Evolutionary conservation across 192 early-diverging fungal species (phyloP).

Genomic region (Coemansia sp.): DNA sequence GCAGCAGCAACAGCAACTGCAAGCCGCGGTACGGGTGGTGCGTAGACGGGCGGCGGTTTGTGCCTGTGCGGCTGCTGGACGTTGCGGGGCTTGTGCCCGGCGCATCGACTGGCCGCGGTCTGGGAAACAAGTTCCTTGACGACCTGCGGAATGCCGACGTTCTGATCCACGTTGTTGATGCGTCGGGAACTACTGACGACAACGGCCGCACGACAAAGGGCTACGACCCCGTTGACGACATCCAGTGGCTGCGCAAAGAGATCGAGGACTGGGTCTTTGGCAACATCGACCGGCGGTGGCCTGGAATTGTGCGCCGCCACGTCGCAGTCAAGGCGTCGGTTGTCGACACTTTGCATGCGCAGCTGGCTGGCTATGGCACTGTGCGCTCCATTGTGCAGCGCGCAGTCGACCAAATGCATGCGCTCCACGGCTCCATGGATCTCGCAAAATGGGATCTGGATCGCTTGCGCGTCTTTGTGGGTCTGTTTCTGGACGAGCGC

Average conservation of each 20-base stretch:
- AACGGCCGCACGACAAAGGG: constrained; percentile 73
- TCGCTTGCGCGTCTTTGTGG: constrained; percentile 57
- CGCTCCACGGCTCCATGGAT: not conserved
- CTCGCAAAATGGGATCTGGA: constrained; percentile 69
- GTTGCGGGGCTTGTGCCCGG: constrained; percentile 85
- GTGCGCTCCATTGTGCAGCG: constrained; percentile 28
- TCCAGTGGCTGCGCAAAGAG: constrained; percentile 76
- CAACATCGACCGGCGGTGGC: constrained; percentile 71
- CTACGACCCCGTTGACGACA: constrained; percentile 81
- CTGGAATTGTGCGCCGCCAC: constrained; percentile 66
- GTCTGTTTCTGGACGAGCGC: constrained; percentile 69
- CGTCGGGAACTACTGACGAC: constrained; percentile 78
- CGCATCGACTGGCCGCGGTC: constrained; percentile 68
- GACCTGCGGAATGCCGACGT: constrained; percentile 75
- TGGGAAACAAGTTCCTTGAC: constrained; percentile 81
- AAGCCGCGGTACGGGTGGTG: constrained; percentile 76
- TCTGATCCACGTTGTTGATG: constrained; percentile 83
- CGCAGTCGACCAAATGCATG: constrained; percentile 23
- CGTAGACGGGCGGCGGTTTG: constrained; percentile 59
- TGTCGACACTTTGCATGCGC: constrained; percentile 48
- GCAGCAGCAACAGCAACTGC: constrained; percentile 56
- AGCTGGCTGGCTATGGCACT: constrained; percentile 52
- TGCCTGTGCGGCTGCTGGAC: constrained; percentile 75
- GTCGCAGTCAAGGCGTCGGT: constrained; percentile 49
- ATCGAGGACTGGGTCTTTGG: constrained; percentile 74